phyloP scores from a whole-genome alignment of 805 yeast species.

The Candida piceae region DNA sequence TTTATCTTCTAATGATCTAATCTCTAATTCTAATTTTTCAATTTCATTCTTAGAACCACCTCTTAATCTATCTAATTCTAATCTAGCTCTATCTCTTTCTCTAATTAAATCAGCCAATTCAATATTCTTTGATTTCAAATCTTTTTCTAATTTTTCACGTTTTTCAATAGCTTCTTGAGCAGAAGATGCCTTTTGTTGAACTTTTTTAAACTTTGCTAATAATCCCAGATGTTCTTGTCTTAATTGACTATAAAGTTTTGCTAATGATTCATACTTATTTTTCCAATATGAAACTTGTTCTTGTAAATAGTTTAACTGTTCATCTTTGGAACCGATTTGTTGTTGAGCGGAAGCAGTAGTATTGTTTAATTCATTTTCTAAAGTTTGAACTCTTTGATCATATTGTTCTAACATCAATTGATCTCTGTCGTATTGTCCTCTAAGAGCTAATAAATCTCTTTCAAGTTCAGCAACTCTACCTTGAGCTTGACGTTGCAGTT shows the following conservation, averaged over 20 bases:
- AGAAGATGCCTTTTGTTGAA: slow-evolving; percentile 78
- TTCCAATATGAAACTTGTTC: slow-evolving; percentile 79
- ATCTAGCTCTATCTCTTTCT: slow-evolving; percentile 83
- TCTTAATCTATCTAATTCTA: slow-evolving; percentile 68
- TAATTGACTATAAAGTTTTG: slow-evolving; percentile 82
- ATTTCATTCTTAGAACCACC: slow-evolving; percentile 62
- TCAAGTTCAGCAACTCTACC: slow-evolving; percentile 78
- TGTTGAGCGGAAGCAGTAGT: slow-evolving; percentile 61
- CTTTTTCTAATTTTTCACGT: slow-evolving; percentile 77
- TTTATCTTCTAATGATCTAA: slow-evolving; percentile 55
- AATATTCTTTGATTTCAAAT: slow-evolving; percentile 76
- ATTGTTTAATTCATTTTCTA: slow-evolving; percentile 66
- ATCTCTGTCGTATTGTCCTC: slow-evolving; percentile 81
- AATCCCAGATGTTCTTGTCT: slow-evolving; percentile 87
- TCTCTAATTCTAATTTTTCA: slow-evolving; percentile 59
- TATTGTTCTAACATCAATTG: slow-evolving; percentile 81
- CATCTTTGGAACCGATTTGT: slow-evolving; percentile 73
- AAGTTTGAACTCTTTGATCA: slow-evolving; percentile 74
- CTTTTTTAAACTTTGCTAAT: slow-evolving; percentile 69
- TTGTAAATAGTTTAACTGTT: slow-evolving; percentile 58
- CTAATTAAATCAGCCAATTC: slow-evolving; percentile 85
- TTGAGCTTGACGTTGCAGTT: slow-evolving; percentile 67
- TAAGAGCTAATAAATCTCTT: slow-evolving; percentile 67
- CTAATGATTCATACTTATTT: slow-evolving; percentile 81
- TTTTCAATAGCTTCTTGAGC: slow-evolving; percentile 88